Conservation (phyloP, 352 stramenopile species). For the Phytophthora crassamura region DNA sequence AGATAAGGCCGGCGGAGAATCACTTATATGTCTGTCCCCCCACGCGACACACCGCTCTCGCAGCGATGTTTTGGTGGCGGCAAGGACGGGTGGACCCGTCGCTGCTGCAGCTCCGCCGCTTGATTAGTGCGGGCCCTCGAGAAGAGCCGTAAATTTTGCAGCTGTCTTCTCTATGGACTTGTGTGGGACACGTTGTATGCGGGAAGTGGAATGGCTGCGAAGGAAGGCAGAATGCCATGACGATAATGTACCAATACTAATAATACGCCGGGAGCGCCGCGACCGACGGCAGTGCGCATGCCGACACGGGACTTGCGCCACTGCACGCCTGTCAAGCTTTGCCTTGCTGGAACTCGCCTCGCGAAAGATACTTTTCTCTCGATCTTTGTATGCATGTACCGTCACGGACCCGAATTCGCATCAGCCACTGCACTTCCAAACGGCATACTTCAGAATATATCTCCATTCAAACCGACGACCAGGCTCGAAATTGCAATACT, state of each 20-base stretch:
- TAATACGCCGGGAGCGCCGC: not conserved
- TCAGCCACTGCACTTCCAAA: too few species aligned
- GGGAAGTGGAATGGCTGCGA: conserved; percentile 13
- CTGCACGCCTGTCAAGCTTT: conserved; percentile 11
- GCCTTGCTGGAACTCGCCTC: conserved; percentile 24
- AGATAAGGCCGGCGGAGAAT: conserved; percentile 24
- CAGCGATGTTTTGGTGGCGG: not conserved
- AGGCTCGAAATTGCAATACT: too few species aligned
- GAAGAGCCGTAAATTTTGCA: conserved; percentile 13
- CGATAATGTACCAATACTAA: not conserved
- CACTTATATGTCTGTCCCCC: conserved; percentile 16
- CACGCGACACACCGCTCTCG: conserved; percentile 1
- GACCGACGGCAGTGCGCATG: conserved; percentile 16
- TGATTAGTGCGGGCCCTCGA: not conserved
- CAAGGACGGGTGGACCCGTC: not conserved
- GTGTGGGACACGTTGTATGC: conserved; percentile 19
- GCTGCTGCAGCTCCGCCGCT: conserved; percentile 2
- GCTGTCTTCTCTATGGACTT: conserved; percentile 22
- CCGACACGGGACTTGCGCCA: conserved; percentile 22
- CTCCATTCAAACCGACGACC: too few species aligned
- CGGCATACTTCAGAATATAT: too few species aligned
- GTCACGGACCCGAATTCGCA: not conserved
- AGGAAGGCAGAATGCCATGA: too few species aligned
- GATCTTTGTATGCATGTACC: conserved; percentile 13
- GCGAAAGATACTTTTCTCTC: conserved; percentile 28